Percentiles rank a stretch among this genome's conserved stretches.
phyloP scores from a whole-genome alignment of 441 rosid species.

The Mallotus repandus region DNA sequence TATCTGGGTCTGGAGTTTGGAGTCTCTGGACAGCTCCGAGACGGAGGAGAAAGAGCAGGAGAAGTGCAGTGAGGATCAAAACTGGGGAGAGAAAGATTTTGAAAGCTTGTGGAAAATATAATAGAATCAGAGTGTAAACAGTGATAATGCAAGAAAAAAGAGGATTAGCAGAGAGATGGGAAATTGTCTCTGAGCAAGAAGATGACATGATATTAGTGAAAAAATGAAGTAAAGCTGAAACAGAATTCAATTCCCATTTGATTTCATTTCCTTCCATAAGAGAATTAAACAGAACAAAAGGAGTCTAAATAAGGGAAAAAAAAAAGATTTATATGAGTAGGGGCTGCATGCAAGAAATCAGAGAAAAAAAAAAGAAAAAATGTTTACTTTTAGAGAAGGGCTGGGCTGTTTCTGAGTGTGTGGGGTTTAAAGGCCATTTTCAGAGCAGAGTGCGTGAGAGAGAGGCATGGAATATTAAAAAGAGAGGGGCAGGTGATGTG shows the following conservation, averaged over 20 bases:
- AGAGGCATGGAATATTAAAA: constrained; percentile 32
- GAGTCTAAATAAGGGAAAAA: not conserved
- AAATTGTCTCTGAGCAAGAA: not conserved
- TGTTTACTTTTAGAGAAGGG: not conserved
- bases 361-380: not conserved
- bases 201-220: constrained; percentile 14
- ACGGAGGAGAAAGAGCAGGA: constrained; percentile 53
- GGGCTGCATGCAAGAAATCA: not conserved
- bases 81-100: constrained; percentile 49
- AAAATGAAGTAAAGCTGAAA: not conserved
- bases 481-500: too few relatives aligned
- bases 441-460: constrained; percentile 26
- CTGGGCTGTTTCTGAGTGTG: not conserved
- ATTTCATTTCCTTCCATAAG: constrained; percentile 31
- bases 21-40: constrained; percentile 37
- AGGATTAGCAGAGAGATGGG: constrained; percentile 33
- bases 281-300: not conserved
- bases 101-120: constrained; percentile 47
- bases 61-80: constrained; percentile 33
- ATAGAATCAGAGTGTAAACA: constrained; percentile 43
- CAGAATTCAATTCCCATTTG: constrained; percentile 3
- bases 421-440: constrained; percentile 15
- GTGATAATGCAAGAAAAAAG: constrained; percentile 56
- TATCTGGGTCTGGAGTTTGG: constrained; percentile 14
- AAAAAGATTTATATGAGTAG: not conserved